Base-by-base conservation (phyloP, 2,329 filamentous ascomycete genomes). In the Rosellinia necatrix region DNA sequence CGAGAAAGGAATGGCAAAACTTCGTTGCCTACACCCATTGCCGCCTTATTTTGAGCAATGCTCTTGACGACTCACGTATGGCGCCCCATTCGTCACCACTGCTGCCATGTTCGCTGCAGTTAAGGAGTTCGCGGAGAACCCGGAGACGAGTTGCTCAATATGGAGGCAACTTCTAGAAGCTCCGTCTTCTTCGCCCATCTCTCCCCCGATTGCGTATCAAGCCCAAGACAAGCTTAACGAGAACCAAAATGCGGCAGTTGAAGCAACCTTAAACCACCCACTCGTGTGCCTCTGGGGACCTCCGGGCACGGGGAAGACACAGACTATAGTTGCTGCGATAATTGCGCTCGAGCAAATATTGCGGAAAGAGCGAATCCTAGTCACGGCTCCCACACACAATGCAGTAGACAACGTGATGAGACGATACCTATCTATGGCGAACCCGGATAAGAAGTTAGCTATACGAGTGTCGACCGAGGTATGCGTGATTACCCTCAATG, bases 321-420 rank as follows among this genome's bases (percentile, higher is more conserved):
- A 55, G 27, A 55, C 44, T 21, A 55, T 55, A 32, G 52, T 55
- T 30, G 44, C 52, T 19, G 52, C 52, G 19, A 55, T 44, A 21
- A 32, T 44, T 3, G 38, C 37, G 24, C 52, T 55, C 9, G 44
- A 55, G 38, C 38, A 27, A 15, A 37, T 10, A 1, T 21, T 55
- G 12, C 27, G 29, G 12, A 10, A 43, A 19, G 46, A 49, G n/a
- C 44, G 38, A 19, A 55, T 49, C 9, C 22, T 55, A 13, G 52
- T 55, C 9, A 49, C 52, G 5, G 52, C 52, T 22, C 52, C 52
- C 30, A 55, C 52, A n/a, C 52, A 55, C 12, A 55, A 55, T 44
- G 52, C 44, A 4, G 44, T 55, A 10, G 52, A 49, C 12, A 55
- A 55, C 24, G 52, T 55, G 19, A 49, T 55, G 52, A 43, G 44